phyloP scores from a whole-genome alignment of 2,329 filamentous ascomycete genomes.

The Beauveria rudraprayagi region DNA sequence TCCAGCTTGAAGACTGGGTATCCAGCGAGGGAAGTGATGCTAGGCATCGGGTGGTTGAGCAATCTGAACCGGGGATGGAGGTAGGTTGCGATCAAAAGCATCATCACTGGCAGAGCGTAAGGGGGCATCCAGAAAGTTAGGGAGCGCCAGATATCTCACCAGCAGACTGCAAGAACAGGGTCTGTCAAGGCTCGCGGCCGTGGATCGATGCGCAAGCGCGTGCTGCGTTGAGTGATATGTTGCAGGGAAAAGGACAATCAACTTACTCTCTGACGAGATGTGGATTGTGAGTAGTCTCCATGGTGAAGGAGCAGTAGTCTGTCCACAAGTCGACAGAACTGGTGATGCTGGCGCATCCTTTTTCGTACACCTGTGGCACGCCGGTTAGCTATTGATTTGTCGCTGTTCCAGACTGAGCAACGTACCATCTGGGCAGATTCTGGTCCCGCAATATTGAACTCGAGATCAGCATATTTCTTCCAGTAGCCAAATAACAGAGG shows the following conservation, averaged over 20 bases:
- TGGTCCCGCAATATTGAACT: constrained; percentile 93
- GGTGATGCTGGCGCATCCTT: constrained; percentile 85
- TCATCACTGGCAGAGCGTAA: constrained; percentile 58
- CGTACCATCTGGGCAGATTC: constrained; percentile 94
- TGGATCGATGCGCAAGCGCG: constrained; percentile 26
- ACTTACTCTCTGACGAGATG: constrained; percentile 99
- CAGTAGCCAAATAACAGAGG: constrained; percentile 96
- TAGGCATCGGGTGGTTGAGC: constrained; percentile 10
- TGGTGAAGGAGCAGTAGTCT: constrained; percentile 96
- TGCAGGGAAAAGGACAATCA: constrained; percentile 56
- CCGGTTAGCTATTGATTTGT: constrained; percentile 11
- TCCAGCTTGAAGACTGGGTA: constrained; percentile 1
- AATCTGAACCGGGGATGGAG: constrained; percentile 15
- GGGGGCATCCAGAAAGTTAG: constrained; percentile 51
- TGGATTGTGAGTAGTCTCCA: constrained; percentile 90
- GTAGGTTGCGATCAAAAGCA: constrained; percentile 37
- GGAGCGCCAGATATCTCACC: constrained; percentile 64
- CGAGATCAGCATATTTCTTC: constrained; percentile 98
- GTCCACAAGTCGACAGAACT: constrained; percentile 96
- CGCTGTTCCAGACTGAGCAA: not conserved
- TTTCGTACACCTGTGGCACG: constrained; percentile 72
- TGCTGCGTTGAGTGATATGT: constrained; percentile 43
- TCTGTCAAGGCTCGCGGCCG: constrained; percentile 27
- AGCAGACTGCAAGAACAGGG: constrained; percentile 34
- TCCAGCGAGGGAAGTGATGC: constrained; percentile 6